phyloP scores from a whole-genome alignment of 495 filamentous ascomycete species.

The Viridothelium virens region DNA sequence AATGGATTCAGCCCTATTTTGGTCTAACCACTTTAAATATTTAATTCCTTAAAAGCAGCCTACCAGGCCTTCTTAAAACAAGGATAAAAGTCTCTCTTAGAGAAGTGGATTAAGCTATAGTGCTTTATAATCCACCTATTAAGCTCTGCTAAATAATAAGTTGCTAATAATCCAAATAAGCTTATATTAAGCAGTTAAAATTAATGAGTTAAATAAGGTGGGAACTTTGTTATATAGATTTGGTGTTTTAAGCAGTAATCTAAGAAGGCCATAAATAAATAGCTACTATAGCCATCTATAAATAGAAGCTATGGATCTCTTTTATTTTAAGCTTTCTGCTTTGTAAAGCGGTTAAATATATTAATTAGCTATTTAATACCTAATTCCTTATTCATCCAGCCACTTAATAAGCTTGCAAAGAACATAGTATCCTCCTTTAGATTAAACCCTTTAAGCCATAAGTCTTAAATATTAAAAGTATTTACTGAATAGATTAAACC shows the following conservation, averaged over 20 bases:
- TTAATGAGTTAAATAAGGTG: slow-evolving; percentile 9
- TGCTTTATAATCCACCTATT: neutral
- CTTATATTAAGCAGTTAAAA: neutral
- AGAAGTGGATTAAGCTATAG: neutral
- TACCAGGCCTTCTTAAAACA: neutral
- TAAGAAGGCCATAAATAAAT: neutral
- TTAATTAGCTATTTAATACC: neutral
- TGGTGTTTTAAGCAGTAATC: neutral
- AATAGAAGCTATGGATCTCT: slow-evolving; percentile 1
- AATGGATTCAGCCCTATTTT: neutral
- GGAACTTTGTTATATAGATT: neutral
- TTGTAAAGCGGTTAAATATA: too few species aligned
- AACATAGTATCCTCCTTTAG: neutral
- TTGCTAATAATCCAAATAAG: neutral
- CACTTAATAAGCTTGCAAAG: slow-evolving; percentile 7
- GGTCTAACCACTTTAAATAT: neutral
- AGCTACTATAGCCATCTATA: neutral
- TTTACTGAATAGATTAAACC: slow-evolving; percentile 1
- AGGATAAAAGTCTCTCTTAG: slow-evolving; percentile 1
- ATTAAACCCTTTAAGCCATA: neutral
- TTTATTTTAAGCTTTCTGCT: neutral
- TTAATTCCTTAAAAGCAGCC: neutral
- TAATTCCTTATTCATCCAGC: neutral
- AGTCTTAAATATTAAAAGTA: neutral
- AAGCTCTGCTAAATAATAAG: neutral